phyloP scores from a whole-genome alignment of 2,329 filamentous ascomycete species.

The Diaporthe sp. region DNA sequence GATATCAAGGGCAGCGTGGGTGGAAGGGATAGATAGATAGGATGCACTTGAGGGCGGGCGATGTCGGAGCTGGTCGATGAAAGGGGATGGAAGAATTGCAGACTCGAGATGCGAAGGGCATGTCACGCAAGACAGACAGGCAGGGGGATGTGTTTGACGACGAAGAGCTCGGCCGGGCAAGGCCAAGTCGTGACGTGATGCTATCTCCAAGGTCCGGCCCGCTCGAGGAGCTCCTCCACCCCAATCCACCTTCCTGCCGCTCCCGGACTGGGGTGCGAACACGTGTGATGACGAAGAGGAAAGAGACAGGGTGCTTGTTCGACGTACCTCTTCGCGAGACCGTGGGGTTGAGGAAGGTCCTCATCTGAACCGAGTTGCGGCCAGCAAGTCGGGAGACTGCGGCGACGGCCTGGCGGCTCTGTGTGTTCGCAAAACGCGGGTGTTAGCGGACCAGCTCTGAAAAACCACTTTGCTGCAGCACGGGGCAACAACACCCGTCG shows the following conservation, averaged over 20 bases:
- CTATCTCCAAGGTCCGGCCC: slow-evolving; percentile 27
- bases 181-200: slow-evolving; percentile 38
- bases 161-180: slow-evolving; percentile 15
- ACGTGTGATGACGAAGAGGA: slow-evolving; percentile 24
- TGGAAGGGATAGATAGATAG: neutral
- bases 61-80: slow-evolving; percentile 12
- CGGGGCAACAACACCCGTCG: neutral
- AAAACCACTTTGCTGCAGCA: slow-evolving; percentile 15
- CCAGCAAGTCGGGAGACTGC: slow-evolving; percentile 65
- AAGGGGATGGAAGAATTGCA: neutral
- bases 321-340: slow-evolving; percentile 74
- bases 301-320: neutral
- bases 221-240: slow-evolving; percentile 5
- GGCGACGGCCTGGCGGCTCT: slow-evolving; percentile 66
- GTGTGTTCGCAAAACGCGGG: slow-evolving; percentile 36
- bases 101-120: neutral
- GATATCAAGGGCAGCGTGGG: neutral
- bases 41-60: neutral
- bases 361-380: slow-evolving; percentile 63
- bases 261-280: slow-evolving; percentile 29
- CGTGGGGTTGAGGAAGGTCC: slow-evolving; percentile 72
- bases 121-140: neutral
- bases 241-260: slow-evolving; percentile 11
- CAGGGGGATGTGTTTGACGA: slow-evolving; percentile 1
- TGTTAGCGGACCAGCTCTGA: slow-evolving; percentile 37